These are phyloP conservation scores for Przewalskia tangutica DNA, from an alignment of 257 asterid species.

Conservation along the genomic window DNA sequence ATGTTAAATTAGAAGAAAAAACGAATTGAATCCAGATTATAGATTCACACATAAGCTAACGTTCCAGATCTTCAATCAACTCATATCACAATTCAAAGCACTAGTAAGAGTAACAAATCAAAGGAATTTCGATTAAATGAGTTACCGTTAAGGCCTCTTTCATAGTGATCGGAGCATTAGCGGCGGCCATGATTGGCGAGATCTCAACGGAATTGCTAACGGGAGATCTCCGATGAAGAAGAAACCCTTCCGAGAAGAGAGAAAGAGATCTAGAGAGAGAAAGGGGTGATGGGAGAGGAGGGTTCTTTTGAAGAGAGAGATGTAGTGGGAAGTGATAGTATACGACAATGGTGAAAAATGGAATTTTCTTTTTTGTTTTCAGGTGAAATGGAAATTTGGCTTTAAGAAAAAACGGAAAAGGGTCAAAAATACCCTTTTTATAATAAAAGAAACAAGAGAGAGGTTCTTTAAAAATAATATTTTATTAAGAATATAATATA, in stretches of 20 bases:
- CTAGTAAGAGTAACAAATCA: no score
- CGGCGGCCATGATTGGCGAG: slow-evolving; percentile 80
- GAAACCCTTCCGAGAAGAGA: slow-evolving; percentile 19
- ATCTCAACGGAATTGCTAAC: slow-evolving; percentile 26
- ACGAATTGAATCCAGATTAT: no score
- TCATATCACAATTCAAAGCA: no score
- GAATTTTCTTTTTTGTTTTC: no score
- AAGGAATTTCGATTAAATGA: neutral
- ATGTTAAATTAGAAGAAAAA: no score
- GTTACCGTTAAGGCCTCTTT: slow-evolving; percentile 48
- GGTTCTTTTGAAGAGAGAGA: slow-evolving; percentile 1
- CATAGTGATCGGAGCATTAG: slow-evolving; percentile 99
- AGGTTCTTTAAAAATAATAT: no score
- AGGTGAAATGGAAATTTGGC: neutral
- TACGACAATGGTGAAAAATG: neutral
- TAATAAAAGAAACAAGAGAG: no score
- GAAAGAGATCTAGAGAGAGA: slow-evolving; percentile 16
- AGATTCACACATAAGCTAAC: no score
- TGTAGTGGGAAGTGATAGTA: neutral
- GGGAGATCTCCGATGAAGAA: slow-evolving; percentile 31
- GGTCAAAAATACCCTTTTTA: no score
- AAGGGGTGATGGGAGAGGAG: neutral
- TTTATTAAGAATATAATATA: no score
- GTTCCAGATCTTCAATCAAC: no score
- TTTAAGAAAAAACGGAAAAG: neutral